Base-by-base conservation (phyloP, 2,329 filamentous ascomycete genomes). In the Scedosporium boydii region DNA sequence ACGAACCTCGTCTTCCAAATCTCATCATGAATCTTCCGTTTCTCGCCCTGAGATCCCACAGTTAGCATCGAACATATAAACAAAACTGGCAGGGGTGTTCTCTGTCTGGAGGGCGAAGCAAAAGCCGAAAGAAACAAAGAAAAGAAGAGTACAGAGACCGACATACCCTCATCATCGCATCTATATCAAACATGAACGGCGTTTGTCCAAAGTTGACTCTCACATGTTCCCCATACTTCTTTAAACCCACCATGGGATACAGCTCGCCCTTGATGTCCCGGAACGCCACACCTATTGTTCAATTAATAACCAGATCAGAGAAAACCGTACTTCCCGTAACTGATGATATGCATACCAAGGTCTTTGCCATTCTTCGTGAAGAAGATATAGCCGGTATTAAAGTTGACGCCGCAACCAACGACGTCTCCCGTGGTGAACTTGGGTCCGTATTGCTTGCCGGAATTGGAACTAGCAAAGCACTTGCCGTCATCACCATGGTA, bases 171-270 rank as follows among this genome's bases (percentile, higher is more conserved):
- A 96, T 88, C 81, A 95, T 84, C 64, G 84, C 83, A 73, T 97
- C 91, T 68, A 99, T 98, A 72, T 97, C 90, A 75, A 89, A 99
- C 55, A 91, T 82, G 73, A 98, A 98, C 3, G 89, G 89, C 61
- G 82, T 83, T 73, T 88, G 85, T 57, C 86, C 86, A 75, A 89
- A 89, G 69, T 89, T 89, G 66, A 80, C 83, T 64, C 79, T 75
- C 63, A 89, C 71, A 66, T 84, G 80, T 68, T 89, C 86, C 55
- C 84, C 83, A 0, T 80, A 73, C 69, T 83, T 87, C 70, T 87
- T 88, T 60, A 89, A 76, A n/a, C 86, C 86, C 26, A 89, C 76
- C 0, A 80, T 78, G 21, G 86, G 86, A 70, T 87, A 93, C n/a
- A 91, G 72, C 69, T 83, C 83, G 10, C 83, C 81, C 64, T 80